Percentiles rank a stretch among this genome's conserved stretches.
These are phyloP conservation scores for Picea abies DNA, from an alignment of 83 land plant genomes.

Conservation along the genomic window DNA sequence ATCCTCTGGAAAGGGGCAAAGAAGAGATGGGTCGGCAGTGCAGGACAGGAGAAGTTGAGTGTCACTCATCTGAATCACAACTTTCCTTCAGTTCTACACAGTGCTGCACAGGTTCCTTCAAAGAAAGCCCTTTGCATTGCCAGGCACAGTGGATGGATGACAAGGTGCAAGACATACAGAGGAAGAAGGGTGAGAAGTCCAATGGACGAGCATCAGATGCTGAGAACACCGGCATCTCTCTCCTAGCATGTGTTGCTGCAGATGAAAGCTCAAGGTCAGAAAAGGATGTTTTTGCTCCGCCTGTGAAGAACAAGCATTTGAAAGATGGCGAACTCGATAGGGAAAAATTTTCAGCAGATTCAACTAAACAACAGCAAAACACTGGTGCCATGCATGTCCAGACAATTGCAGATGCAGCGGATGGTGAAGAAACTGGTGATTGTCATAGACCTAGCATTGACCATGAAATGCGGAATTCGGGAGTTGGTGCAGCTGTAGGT, in stretches of 20 bases:
- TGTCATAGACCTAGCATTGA: not conserved
- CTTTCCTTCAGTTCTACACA: slow-evolving; percentile 14
- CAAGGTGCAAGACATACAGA: not conserved
- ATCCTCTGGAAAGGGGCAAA: not conserved
- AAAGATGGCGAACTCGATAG: not conserved
- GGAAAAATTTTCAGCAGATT: not conserved
- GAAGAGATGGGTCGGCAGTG: not conserved
- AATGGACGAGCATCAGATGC: not conserved
- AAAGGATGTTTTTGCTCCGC: not conserved
- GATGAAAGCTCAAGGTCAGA: slow-evolving; percentile 1
- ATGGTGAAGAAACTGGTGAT: not conserved
- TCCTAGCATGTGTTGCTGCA: slow-evolving; percentile 17
- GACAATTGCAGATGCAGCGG: not conserved
- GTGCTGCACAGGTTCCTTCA: not conserved
- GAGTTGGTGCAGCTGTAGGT: not conserved
- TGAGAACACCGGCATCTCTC: slow-evolving; percentile 8
- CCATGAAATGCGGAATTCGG: not conserved
- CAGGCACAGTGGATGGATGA: not conserved
- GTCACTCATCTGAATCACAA: slow-evolving; percentile 15
- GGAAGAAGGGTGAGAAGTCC: not conserved
- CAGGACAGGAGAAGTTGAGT: slow-evolving; percentile 7
- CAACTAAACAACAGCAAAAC: not conserved
- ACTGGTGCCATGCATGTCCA: not conserved
- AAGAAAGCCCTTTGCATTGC: not conserved
- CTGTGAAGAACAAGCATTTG: not conserved